Evolutionary conservation across 1,284 basidiomycete genomes (phyloP), one percentile per base, ranked within the genome.

Genomic region (Gomphus bonarii): DNA sequence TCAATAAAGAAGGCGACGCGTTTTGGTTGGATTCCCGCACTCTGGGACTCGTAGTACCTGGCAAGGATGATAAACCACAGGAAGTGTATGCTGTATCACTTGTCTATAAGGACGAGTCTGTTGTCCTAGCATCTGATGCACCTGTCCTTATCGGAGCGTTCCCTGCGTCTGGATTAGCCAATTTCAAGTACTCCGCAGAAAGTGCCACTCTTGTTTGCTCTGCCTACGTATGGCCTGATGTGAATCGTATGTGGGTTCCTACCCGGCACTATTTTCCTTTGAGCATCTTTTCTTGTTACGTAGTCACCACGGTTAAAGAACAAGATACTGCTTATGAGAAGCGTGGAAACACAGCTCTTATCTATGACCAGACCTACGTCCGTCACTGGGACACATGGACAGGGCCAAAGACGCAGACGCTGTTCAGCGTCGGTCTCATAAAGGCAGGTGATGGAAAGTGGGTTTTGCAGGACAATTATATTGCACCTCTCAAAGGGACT

Each of bases 361-460:
- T 95, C 0, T 95, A 87, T 66, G 91, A 95, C 62, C 72, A 78
- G 50, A 77, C 80, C 1, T 91, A 81, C 65, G 84, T 82, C 43
- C 76, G 92, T 25, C 91, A 95, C 63, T 97, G 93, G 93, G 92
- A 95, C 69, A 84, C 81, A 4, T 95, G 91, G 91, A 74, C 79
- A 42, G 80, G 80, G 2, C 83, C 82, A 9, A 93, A 91, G 66
- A 78, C 77, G 56, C 71, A 79, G 25, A 79, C 82, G 43, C 70
- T 92, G 56, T 91, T 91, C 68, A 79, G 79, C 35, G 80, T 85
- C 47, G 67, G 71, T 51, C 69, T 94, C 14, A 66, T 64, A 25
- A 74, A 76, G 61, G 71, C 73, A 22, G 64, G 70, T 8, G 75
- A 77, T 54, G 72, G 69, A 38, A 75, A 75, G 55, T 88, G 82